Evolutionary conservation across 2,329 filamentous ascomycete genomes (phyloP), one percentile per base, ranked within the genome.

Genomic region (Hymenoscyphus albidus): DNA sequence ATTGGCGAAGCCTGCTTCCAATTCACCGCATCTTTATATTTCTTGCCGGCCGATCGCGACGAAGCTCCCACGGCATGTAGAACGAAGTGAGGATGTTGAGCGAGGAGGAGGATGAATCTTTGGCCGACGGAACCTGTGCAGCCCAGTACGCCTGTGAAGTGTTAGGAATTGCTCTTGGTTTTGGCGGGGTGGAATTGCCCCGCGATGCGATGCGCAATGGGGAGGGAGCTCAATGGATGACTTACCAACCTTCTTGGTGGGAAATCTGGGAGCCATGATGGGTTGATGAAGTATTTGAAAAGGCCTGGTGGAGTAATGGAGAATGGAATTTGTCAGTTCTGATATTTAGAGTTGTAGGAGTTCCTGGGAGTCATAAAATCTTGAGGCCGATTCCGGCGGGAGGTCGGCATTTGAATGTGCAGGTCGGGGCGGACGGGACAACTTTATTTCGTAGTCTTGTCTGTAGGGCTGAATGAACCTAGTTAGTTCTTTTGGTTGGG

Each of bases 121-220:
- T 97, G 93, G 72, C 94, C 94, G 14, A 98, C 94, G 42, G 93
- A 96, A 75, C 95, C 95, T 39, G 94, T 98, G 78, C 90, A 92
- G 72, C 94, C 93, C 64, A 97, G 86, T 64, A 97, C 92, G 76
- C 86, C 85, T 88, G 69, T 38, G 44, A 13, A 3, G 22, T 27
- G 44, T 51, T 51, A 27, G 44, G 18, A 51, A 51, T 51, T 51
- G 3, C 22, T 22, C 5, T 22, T 51, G 10, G 7, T n/a, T 51
- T 51, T 51, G 44, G 44, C 44, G 44, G 44, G 44, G 44, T 51
- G 7, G 22, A 51, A n/a, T 44, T 51, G 44, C 44, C 44, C 44
- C 44, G 44, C 44, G 44, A 51, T 27, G 18, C 10, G 44, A 7
- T 48, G 27, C 27, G 27, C 5, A 35, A 35, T 35, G 35, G 35